Conservation (phyloP, 495 filamentous ascomycete species). For the Aspergillus incahuasiensis region DNA sequence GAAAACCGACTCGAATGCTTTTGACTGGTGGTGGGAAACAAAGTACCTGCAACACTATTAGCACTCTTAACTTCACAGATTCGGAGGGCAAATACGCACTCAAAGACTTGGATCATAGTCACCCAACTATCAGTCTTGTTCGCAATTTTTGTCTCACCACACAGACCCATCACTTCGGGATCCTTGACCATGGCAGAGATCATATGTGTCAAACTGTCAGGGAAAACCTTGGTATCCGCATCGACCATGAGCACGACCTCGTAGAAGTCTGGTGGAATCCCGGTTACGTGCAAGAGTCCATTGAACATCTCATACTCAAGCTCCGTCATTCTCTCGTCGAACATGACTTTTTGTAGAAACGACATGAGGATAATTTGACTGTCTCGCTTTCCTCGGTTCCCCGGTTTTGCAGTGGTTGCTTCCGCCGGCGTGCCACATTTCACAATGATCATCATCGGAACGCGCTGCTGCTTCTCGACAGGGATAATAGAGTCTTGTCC, state of each 20-base stretch:
- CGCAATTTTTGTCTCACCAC: slow-evolving; percentile 98
- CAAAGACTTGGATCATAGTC: slow-evolving; percentile 99
- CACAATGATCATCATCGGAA: slow-evolving; percentile 98
- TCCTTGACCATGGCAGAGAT: slow-evolving; percentile 98
- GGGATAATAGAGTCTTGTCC: slow-evolving; percentile 75
- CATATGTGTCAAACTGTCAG: slow-evolving; percentile 98
- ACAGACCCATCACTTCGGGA: slow-evolving; percentile 98
- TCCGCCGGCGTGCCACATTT: slow-evolving; percentile 95
- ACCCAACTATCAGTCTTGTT: slow-evolving; percentile 96
- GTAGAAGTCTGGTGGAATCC: slow-evolving; percentile 96
- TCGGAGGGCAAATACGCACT: slow-evolving; percentile 41
- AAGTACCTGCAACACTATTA: slow-evolving; percentile 58
- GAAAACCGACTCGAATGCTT: slow-evolving; percentile 97
- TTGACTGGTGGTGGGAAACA: slow-evolving; percentile 94
- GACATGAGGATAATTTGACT: slow-evolving; percentile 99
- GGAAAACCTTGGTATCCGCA: slow-evolving; percentile 98
- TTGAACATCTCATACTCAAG: slow-evolving; percentile 99
- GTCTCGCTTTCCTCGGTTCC: slow-evolving; percentile 97
- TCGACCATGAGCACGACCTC: slow-evolving; percentile 98
- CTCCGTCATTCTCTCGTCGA: slow-evolving; percentile 99
- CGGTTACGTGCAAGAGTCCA: slow-evolving; percentile 95
- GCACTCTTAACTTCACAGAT: neutral
- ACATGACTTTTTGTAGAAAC: slow-evolving; percentile 99
- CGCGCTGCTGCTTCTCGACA: slow-evolving; percentile 84
- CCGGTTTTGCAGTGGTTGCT: slow-evolving; percentile 72